Conservation (phyloP, 2,329 filamentous ascomycete genomes). For the Cryphonectria carpinicola region DNA sequence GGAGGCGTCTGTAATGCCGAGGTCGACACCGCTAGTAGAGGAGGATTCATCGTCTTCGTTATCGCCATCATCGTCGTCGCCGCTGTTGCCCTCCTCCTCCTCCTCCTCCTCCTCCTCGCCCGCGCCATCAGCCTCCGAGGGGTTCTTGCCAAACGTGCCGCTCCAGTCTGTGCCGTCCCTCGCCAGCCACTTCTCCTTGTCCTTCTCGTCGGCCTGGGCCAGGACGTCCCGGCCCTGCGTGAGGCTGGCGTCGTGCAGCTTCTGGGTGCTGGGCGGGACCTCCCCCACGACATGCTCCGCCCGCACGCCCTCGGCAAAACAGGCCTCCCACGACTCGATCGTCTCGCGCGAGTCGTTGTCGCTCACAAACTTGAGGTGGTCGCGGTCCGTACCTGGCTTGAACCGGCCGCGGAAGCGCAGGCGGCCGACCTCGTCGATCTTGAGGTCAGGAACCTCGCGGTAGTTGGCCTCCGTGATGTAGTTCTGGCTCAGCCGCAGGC, state of each 20-base stretch:
- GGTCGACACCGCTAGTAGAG: conserved; percentile 49
- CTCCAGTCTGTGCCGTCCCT: conserved; percentile 86
- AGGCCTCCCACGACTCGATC: conserved; percentile 93
- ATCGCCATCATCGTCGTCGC: conserved; percentile 46
- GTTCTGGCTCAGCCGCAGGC: conserved; percentile 81
- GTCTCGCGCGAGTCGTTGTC: conserved; percentile 92
- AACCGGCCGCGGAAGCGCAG: conserved; percentile 81
- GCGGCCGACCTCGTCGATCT: conserved; percentile 79
- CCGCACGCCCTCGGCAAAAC: conserved; percentile 84
- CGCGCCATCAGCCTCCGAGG: conserved; percentile 51
- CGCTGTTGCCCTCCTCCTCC: conserved; percentile 33
- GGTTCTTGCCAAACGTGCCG: conserved; percentile 81
- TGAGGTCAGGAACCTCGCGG: conserved; percentile 69
- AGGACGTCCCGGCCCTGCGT: conserved; percentile 81
- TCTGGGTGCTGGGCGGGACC: conserved; percentile 71
- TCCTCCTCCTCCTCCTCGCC: too few species aligned
- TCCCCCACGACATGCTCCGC: conserved; percentile 71
- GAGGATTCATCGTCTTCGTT: conserved; percentile 43
- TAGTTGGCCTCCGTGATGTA: conserved; percentile 85
- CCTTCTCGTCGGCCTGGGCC: conserved; percentile 70
- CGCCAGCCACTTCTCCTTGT: conserved; percentile 77
- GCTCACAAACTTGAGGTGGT: conserved; percentile 80
- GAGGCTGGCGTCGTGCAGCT: conserved; percentile 81
- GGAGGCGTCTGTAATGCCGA: conserved; percentile 64
- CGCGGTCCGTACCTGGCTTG: conserved; percentile 86